Evolutionary conservation across 768 basidiomycete genomes (phyloP).

Genomic region (Russula olivacea): DNA sequence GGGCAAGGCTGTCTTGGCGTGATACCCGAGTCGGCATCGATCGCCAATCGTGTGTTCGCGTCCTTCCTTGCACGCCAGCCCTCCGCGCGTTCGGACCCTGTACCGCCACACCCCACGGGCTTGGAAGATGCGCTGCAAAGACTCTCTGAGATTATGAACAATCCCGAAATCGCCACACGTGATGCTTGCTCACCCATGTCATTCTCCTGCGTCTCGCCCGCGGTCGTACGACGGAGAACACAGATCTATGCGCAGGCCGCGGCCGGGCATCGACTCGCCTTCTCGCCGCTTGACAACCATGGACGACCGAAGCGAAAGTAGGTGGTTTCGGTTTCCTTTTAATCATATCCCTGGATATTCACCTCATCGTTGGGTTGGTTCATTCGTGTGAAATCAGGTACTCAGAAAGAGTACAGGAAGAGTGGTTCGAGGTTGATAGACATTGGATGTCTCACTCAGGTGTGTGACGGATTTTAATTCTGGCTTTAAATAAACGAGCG

Average conservation of each 20-base stretch:
- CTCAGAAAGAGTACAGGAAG: constrained; percentile 22
- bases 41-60: constrained; percentile 27
- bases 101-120: neutral
- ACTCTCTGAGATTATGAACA: constrained; percentile 12
- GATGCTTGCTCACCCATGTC: constrained; percentile 21
- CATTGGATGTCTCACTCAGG: constrained; percentile 22
- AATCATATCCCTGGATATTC: neutral
- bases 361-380: neutral
- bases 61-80: constrained; percentile 25
- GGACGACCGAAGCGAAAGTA: constrained; percentile 24
- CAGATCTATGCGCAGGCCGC: constrained; percentile 7
- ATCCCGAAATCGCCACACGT: constrained; percentile 6
- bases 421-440: constrained; percentile 24
- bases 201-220: constrained; percentile 20
- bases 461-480: neutral
- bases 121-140: constrained; percentile 13
- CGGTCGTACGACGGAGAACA: neutral
- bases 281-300: constrained; percentile 18
- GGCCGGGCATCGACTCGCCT: constrained; percentile 18
- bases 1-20: constrained; percentile 21
- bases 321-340: neutral
- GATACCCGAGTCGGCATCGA: constrained; percentile 25
- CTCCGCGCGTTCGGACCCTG: constrained; percentile 8
- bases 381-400: constrained; percentile 7
- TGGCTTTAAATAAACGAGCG: too few relatives aligned